A percentile compares a stretch with the other conserved stretches of the same genome.
These are phyloP conservation scores for Termitomyces sp. DNA, from an alignment of 768 basidiomycete genomes.

Conservation along the genomic window DNA sequence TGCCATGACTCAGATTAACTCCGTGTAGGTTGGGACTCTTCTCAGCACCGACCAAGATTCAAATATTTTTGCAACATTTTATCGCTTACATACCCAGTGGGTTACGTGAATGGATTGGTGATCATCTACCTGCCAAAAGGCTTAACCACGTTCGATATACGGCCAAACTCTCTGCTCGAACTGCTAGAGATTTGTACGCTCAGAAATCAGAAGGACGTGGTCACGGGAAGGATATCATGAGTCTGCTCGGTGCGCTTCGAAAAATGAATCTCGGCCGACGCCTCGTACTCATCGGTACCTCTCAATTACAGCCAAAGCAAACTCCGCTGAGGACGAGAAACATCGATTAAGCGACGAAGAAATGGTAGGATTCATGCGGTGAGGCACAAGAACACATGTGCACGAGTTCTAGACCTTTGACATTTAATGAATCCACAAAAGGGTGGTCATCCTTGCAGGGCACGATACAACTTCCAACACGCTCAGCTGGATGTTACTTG, in stretches of 20 bases:
- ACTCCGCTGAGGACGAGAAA: conserved; percentile 42
- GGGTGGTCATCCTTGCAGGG: conserved; percentile 48
- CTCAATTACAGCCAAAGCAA: conserved; percentile 44
- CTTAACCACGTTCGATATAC: conserved; percentile 28
- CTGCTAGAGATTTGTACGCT: conserved; percentile 32
- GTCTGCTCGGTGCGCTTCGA: conserved; percentile 33
- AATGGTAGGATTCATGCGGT: conserved; percentile 50
- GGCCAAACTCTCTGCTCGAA: conserved; percentile 24
- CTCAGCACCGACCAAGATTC: conserved; percentile 21
- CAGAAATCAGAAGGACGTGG: conserved; percentile 29
- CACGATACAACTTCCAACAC: conserved; percentile 62
- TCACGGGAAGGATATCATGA: conserved; percentile 39
- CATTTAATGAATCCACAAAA: conserved; percentile 32
- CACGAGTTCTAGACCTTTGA: neutral
- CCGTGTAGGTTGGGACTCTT: conserved; percentile 26
- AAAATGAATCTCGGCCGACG: neutral
- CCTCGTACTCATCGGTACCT: neutral
- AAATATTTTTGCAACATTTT: conserved; percentile 29
- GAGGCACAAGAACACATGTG: conserved; percentile 19
- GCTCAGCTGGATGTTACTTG: conserved; percentile 57
- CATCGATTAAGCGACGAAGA: conserved; percentile 45
- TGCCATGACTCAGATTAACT: neutral
- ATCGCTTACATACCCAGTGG: conserved; percentile 24
- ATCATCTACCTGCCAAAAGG: conserved; percentile 26
- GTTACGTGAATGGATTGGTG: conserved; percentile 30